These are phyloP conservation scores for Prototheca stagnorum DNA, from an alignment of 163 green algal species.

Conservation along the genomic window DNA sequence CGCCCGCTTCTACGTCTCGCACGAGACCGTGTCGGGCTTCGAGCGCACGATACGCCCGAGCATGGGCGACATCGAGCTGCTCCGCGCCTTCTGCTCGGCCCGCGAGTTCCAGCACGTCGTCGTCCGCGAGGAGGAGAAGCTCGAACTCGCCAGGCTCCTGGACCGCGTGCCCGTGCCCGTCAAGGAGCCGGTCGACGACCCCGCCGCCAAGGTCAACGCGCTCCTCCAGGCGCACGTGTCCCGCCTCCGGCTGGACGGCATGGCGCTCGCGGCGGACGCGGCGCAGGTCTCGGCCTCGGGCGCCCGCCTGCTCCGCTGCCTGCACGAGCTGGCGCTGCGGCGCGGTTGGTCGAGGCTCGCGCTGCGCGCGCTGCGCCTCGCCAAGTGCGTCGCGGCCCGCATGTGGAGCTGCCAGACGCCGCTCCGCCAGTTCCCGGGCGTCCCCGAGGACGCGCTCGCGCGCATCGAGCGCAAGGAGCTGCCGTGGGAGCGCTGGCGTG, in stretches of 20 bases:
- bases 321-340: conserved; percentile 92
- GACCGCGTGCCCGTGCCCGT: conserved; percentile 94
- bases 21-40: conserved; percentile 84
- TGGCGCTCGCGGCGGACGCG: conserved; percentile 86
- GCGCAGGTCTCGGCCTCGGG: conserved; percentile 90
- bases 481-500: conserved; percentile 90
- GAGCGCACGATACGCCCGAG: conserved; percentile 89
- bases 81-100: conserved; percentile 36
- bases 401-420: conserved; percentile 91
- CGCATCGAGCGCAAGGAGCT: conserved; percentile 86
- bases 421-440: conserved; percentile 78
- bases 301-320: conserved; percentile 79
- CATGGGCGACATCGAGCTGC: conserved; percentile 83
- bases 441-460: conserved; percentile 52
- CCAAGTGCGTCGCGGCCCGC: conserved; percentile 79
- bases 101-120: conserved; percentile 90
- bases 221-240: conserved; percentile 87
- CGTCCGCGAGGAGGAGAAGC: conserved; percentile 95
- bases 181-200: conserved; percentile 93
- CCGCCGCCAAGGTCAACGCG: conserved; percentile 84
- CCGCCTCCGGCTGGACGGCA: conserved; percentile 84
- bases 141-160: conserved; percentile 93
- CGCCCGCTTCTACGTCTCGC: conserved; percentile 90
- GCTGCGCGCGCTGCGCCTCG: conserved; percentile 59
- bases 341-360: conserved; percentile 76